Percentiles rank a stretch among this genome's conserved stretches.
phyloP scores from a whole-genome alignment of 2,329 filamentous ascomycete genomes.

The Thelonectria rubi region DNA sequence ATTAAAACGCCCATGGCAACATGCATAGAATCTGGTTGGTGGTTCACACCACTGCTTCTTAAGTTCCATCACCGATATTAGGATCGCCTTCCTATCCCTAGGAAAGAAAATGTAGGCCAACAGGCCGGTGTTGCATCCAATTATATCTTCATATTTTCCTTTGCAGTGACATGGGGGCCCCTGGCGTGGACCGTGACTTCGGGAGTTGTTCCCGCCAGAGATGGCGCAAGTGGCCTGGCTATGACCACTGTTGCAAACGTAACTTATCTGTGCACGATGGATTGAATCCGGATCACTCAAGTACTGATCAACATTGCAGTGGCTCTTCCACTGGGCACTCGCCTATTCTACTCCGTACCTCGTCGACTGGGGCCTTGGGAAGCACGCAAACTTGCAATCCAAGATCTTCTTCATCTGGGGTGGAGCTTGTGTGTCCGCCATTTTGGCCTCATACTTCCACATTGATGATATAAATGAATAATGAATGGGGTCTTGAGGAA shows the following conservation, averaged over 20 bases:
- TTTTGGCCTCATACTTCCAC: conserved; percentile 76
- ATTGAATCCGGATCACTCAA: too few relatives aligned
- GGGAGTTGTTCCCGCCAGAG: conserved; percentile 85
- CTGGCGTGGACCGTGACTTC: conserved; percentile 85
- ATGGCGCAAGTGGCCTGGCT: conserved; percentile 69
- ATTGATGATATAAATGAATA: conserved; percentile 53
- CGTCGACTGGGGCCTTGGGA: conserved; percentile 72
- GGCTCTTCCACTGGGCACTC: conserved; percentile 80
- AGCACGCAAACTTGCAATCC: conserved; percentile 74
- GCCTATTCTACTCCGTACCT: conserved; percentile 83
- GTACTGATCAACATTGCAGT: conserved; percentile 41
- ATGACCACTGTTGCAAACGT: conserved; percentile 74
- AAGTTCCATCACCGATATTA: too few relatives aligned
- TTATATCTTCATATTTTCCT: conserved; percentile 92
- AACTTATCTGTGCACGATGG: too few relatives aligned
- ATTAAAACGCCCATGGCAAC: too few relatives aligned
- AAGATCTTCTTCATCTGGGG: conserved; percentile 86
- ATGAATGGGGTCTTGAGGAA: conserved; percentile 82
- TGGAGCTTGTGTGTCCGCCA: conserved; percentile 72
- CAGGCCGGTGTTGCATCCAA: conserved; percentile 75
- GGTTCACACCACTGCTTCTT: too few relatives aligned
- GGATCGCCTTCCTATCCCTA: too few relatives aligned
- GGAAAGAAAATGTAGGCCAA: too few relatives aligned
- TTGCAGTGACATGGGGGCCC: conserved; percentile 88
- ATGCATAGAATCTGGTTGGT: too few relatives aligned